Evolutionary conservation across 495 filamentous ascomycete species (phyloP).

Genomic region (Talaromyces stipitatus): DNA sequence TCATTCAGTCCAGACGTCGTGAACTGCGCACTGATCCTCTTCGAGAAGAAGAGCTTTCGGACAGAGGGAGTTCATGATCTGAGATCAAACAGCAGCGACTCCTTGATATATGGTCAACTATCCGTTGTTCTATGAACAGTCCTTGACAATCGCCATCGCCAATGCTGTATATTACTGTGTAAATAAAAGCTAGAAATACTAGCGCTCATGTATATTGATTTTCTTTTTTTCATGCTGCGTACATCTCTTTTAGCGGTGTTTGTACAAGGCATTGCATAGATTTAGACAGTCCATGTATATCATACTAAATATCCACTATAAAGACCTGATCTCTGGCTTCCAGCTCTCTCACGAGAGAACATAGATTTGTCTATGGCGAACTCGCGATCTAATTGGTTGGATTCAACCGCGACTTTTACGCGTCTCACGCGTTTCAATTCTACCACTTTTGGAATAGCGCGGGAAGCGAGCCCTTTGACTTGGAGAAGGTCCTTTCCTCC

Average conservation of each 20-base stretch:
- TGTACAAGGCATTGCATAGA: background rate
- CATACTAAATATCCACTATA: background rate
- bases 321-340: background rate
- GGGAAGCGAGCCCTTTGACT: background rate
- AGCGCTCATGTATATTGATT: slow-evolving; percentile 1
- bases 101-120: background rate
- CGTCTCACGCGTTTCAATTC: slow-evolving; percentile 31
- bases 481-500: background rate
- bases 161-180: background rate
- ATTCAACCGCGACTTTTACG: background rate
- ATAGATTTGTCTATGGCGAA: background rate
- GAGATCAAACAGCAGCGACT: background rate
- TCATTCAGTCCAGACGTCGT: slow-evolving; percentile 9
- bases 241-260: background rate
- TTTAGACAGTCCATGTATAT: background rate
- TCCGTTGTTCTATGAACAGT: no score
- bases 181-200: background rate
- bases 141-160: no score
- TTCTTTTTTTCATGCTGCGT: background rate
- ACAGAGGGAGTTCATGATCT: background rate
- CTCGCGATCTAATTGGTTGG: background rate
- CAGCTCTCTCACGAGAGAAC: background rate
- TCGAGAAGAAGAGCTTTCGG: background rate
- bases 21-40: slow-evolving; percentile 4
- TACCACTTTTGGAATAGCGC: slow-evolving; percentile 27